Evolutionary conservation across 768 basidiomycete genomes (phyloP).

Genomic region (Termitomyces sp.): DNA sequence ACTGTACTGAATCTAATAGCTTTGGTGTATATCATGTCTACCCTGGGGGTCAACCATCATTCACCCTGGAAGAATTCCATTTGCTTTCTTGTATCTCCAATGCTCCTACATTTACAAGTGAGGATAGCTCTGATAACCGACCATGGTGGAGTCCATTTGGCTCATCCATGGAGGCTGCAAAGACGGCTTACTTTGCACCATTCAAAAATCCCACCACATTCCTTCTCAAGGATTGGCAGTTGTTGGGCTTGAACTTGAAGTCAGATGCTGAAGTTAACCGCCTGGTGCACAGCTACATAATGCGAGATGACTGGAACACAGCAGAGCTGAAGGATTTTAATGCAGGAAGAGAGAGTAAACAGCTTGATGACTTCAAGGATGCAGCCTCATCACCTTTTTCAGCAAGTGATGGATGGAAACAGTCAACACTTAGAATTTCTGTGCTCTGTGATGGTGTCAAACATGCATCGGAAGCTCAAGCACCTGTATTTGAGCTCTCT

Average conservation of each 20-base stretch:
- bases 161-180: not conserved
- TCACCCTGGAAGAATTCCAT: constrained; percentile 9
- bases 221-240: constrained; percentile 24
- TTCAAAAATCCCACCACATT: constrained; percentile 24
- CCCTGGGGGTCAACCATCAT: constrained; percentile 6
- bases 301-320: constrained; percentile 25
- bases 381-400: not conserved
- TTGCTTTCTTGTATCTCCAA: not conserved
- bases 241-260: constrained; percentile 16
- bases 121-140: no score
- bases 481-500: constrained; percentile 20
- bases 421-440: constrained; percentile 19
- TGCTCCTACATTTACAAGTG: no score
- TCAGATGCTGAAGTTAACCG: constrained; percentile 22
- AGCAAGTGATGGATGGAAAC: constrained; percentile 23
- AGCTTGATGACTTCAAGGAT: constrained; percentile 16
- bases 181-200: constrained; percentile 9
- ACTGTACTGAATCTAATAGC: not conserved
- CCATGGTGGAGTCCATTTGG: no score
- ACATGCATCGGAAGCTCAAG: not conserved
- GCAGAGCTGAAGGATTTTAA: constrained; percentile 22
- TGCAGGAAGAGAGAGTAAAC: constrained; percentile 13
- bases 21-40: constrained; percentile 13
- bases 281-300: constrained; percentile 21
- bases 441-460: constrained; percentile 25